Base-by-base conservation (phyloP, 1,284 basidiomycete species). In the Apiotrichum montevideense region DNA sequence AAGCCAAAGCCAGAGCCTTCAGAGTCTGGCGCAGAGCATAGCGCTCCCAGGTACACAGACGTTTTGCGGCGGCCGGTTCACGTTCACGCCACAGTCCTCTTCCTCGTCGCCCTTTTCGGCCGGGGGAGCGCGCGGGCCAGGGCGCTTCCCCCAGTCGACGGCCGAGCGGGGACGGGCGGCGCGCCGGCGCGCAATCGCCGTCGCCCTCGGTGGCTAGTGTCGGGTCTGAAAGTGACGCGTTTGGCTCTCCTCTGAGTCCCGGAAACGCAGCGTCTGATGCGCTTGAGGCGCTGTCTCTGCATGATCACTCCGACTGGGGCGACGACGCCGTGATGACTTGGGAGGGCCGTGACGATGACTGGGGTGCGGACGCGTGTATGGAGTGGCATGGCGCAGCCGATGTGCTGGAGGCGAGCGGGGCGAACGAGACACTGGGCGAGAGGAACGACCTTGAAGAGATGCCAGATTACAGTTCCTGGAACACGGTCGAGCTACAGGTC, bases 381-480 rank as follows among this genome's bases (percentile, higher is more conserved):
- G 39, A 34, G 11, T 15, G 52, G 47, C 29, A 54, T 4, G 56
- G 59, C 5, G 54, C 48, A 21, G 21, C 21, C 13, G 61, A 55
- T 3, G 58, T 39, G 15, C 40, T 32, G 7, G n/a, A 6, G 13
- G 47, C 54, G 13, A 50, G 54, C 14, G 46, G 3, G 21, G 21
- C 21, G 21, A 21, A 21, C 21, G 46, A 35, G 2, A n/a, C 8
- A 8, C 7, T 13, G 35, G 21, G 21, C 6, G 46, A 47, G 33
- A 35, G 46, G 46, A 46, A 52, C 29, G 51, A 57, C 46, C 48
- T 57, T 39, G 51, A 53, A 13, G 52, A 39, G 37, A 73, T 74
- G 69, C 73, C 75, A 42, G 67, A 72, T 48, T 77, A 75, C 54
- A 47, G 41, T 0, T 54, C 58, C 3, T 74, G 71, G 73, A 59